A percentile compares a stretch with the other conserved stretches of the same genome.
Evolutionary conservation across 2,329 filamentous ascomycete genomes (phyloP).

Genomic region (Hypoxylon sp.): DNA sequence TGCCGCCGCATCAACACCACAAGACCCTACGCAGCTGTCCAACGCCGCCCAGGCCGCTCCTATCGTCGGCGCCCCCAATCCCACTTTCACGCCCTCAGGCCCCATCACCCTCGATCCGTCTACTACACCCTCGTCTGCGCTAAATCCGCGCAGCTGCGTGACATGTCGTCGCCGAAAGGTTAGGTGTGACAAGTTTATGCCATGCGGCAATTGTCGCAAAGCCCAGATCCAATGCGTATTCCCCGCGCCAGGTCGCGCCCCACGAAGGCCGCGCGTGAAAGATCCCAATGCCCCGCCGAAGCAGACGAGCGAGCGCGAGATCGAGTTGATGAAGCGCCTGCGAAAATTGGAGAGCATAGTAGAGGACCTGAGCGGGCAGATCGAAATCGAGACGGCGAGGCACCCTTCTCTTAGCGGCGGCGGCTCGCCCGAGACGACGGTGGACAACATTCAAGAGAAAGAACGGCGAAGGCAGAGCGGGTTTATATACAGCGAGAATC

Average conservation of each 20-base stretch:
- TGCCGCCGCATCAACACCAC: slow-evolving; percentile 39
- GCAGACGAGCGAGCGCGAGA: slow-evolving; percentile 72
- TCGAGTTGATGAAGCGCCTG: slow-evolving; percentile 79
- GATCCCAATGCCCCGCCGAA: slow-evolving; percentile 74
- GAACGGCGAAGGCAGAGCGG: slow-evolving; percentile 47
- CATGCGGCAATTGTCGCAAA: slow-evolving; percentile 81
- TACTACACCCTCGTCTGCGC: slow-evolving; percentile 50
- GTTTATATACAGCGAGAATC: slow-evolving; percentile 44
- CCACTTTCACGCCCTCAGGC: slow-evolving; percentile 46
- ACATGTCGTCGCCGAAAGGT: slow-evolving; percentile 73
- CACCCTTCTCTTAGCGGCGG: slow-evolving; percentile 55
- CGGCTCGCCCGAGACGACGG: slow-evolving; percentile 58
- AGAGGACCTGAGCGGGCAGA: slow-evolving; percentile 75
- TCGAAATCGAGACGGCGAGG: slow-evolving; percentile 67
- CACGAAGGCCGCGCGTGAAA: slow-evolving; percentile 75
- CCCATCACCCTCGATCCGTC: slow-evolving; percentile 54
- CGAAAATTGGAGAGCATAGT: slow-evolving; percentile 83
- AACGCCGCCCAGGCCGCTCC: slow-evolving; percentile 19
- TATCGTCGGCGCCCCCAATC: slow-evolving; percentile 20
- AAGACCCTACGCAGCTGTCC: slow-evolving; percentile 29
- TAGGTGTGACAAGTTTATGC: slow-evolving; percentile 83
- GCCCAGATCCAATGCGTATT: slow-evolving; percentile 81
- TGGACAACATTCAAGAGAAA: slow-evolving; percentile 47
- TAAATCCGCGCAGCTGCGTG: slow-evolving; percentile 61
- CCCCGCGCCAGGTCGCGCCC: slow-evolving; percentile 80